These are phyloP conservation scores for Cercophora sp. DNA, from an alignment of 495 filamentous ascomycete species.

Conservation along the genomic window DNA sequence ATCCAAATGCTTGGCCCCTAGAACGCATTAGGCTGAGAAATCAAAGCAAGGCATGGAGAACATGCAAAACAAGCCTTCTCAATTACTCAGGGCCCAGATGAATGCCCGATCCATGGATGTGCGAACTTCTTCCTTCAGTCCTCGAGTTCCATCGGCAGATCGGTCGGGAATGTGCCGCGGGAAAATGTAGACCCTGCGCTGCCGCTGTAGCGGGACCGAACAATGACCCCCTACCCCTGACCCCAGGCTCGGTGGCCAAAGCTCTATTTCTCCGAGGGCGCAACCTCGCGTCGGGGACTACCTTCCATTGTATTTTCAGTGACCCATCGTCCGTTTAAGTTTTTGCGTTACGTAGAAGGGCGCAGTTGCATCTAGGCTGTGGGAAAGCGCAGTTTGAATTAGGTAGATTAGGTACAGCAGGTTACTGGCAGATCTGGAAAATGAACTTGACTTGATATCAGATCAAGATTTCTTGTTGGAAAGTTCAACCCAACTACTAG, in stretches of 20 bases:
- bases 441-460: too few relatives aligned
- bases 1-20: neutral
- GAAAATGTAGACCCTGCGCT: conserved; percentile 32
- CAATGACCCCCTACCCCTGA: neutral
- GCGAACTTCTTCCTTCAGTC: neutral
- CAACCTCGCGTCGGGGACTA: neutral
- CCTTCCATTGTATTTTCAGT: too few relatives aligned
- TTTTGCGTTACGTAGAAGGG: too few relatives aligned
- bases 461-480: too few relatives aligned
- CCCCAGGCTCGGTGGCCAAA: neutral
- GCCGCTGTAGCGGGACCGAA: neutral
- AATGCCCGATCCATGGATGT: conserved; percentile 11
- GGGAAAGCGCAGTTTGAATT: too few relatives aligned
- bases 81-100: conserved; percentile 14
- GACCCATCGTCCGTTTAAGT: too few relatives aligned
- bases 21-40: neutral
- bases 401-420: too few relatives aligned
- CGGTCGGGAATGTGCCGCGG: conserved; percentile 19
- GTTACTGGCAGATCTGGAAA: too few relatives aligned
- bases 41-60: neutral
- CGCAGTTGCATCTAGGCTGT: too few relatives aligned
- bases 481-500: too few relatives aligned
- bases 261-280: neutral
- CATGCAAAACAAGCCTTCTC: neutral
- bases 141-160: conserved; percentile 26